phyloP scores from a whole-genome alignment of 176 grass and related monocot genomes.

The Musa acuminata region DNA sequence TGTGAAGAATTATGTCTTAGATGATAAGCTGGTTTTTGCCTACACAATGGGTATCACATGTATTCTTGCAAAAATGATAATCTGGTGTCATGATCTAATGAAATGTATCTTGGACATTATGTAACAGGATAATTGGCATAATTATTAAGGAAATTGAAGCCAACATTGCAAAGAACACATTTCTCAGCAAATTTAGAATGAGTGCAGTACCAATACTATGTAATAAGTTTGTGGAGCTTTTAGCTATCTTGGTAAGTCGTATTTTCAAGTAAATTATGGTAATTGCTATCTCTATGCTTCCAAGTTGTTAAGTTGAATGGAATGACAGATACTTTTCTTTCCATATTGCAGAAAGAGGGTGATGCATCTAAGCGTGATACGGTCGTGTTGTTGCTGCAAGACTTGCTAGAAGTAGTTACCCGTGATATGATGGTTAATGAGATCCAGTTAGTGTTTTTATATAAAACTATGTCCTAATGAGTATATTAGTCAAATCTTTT shows the following conservation, averaged over 20 bases:
- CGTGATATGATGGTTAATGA: conserved; percentile 99
- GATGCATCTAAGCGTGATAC: conserved; percentile 69
- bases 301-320: neutral
- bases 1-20: too few species aligned
- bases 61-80: neutral
- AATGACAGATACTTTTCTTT: neutral
- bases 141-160: conserved; percentile 94
- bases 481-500: neutral
- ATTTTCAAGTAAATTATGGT: neutral
- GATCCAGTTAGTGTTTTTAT: conserved; percentile 38
- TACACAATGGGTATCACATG: too few species aligned
- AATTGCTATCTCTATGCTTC: neutral
- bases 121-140: conserved; percentile 81
- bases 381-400: conserved; percentile 85
- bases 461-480: neutral
- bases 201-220: conserved; percentile 62
- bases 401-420: conserved; percentile 91
- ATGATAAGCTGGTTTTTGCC: too few species aligned
- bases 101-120: neutral
- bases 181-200: conserved; percentile 95
- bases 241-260: conserved; percentile 70
- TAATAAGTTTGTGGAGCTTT: conserved; percentile 90
- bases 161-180: conserved; percentile 77
- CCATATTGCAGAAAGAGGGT: conserved; percentile 66
- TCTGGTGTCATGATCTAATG: conserved; percentile 5